phyloP scores from a whole-genome alignment of 1,284 basidiomycete genomes.

The Cystobasidium slooffiae region DNA sequence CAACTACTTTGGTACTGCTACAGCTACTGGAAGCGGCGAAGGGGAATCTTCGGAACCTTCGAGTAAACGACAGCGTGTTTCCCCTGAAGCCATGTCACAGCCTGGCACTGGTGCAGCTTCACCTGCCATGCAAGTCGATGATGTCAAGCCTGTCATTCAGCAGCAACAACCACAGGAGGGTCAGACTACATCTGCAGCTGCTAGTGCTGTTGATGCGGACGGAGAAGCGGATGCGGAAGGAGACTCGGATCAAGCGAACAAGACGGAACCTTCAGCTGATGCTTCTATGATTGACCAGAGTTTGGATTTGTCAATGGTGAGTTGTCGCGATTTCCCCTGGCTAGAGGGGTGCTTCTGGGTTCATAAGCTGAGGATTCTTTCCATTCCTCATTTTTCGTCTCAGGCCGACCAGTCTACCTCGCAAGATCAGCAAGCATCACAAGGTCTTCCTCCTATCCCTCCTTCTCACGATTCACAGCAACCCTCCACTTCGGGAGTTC shows the following conservation, averaged over 20 bases:
- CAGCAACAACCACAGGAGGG: background rate
- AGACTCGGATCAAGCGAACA: background rate
- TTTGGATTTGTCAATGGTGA: slow-evolving; percentile 26
- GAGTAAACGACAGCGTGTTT: slow-evolving; percentile 33
- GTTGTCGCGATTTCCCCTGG: background rate
- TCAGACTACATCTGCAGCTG: background rate
- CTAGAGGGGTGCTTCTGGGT: background rate
- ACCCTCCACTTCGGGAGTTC: background rate
- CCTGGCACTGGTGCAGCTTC: background rate
- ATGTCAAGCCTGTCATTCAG: background rate
- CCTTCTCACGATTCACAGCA: slow-evolving; percentile 15
- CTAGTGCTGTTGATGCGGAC: slow-evolving; percentile 2
- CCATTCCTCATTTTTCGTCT: background rate
- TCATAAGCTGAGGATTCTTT: background rate
- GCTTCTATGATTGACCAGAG: slow-evolving; percentile 37
- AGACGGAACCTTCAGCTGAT: slow-evolving; percentile 1
- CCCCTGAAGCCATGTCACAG: slow-evolving; percentile 9
- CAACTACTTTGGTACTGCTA: slow-evolving; percentile 11
- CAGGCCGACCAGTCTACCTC: slow-evolving; percentile 24
- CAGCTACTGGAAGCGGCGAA: background rate
- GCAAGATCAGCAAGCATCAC: slow-evolving; percentile 13
- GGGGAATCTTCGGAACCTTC: slow-evolving; percentile 12
- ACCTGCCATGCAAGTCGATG: slow-evolving; percentile 6
- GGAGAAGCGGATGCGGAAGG: slow-evolving; percentile 19
- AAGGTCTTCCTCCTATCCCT: slow-evolving; percentile 24